Evolutionary conservation across 2,329 filamentous ascomycete species (phyloP), one percentile per base, ranked within the genome.

Genomic region (Alternaria sp.): DNA sequence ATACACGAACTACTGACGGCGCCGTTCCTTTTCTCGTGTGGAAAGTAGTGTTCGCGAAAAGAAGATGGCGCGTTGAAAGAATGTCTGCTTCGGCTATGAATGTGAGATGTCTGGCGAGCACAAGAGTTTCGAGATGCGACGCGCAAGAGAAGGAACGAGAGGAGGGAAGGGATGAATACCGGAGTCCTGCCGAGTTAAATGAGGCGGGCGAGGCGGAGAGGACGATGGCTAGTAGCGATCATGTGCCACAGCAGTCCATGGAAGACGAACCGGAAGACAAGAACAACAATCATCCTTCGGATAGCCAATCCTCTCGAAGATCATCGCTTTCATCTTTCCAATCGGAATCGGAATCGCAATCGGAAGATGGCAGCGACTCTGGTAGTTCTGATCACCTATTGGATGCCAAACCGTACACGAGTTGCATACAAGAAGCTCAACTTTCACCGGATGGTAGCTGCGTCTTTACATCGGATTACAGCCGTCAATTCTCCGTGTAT

Each of bases 401-500:
- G 1, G 20, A 41, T 6, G 25, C 47, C 5, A 8, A 9, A 25
- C 54, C n/a, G 12, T 18, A 66, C 37, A 70, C 67, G 12, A 77
- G 74, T 64, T 74, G 73, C 44, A 71, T 78, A 25, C 67, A 75
- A 28, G 74, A 78, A 46, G 71, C 72, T 0, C 71, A 78, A 50
- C 69, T 79, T 7, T 77, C 73, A 8, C 79, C 85, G 15, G 88
- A 90, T 73, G 88, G 88, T 7, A 88, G 86, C 1, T 85, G 83
- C 21, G 72, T 90, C 23, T 73, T 90, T 61, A 86, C 87, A 3
- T 83, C 84, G 44, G 85, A 82, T 61, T 83, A 79, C 60, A 80
- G 87, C n/a, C 81, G 85, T 68, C 84, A 84, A 1, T 88, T 85
- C 71, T 81, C 88, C 7, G 71, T 89, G 79, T 87, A 78, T 53